A percentile compares a stretch with the other conserved stretches of the same genome.
These are phyloP conservation scores for Chenopodium formosanum DNA, from an alignment of 148 eudicot genomes.

Conservation along the genomic window DNA sequence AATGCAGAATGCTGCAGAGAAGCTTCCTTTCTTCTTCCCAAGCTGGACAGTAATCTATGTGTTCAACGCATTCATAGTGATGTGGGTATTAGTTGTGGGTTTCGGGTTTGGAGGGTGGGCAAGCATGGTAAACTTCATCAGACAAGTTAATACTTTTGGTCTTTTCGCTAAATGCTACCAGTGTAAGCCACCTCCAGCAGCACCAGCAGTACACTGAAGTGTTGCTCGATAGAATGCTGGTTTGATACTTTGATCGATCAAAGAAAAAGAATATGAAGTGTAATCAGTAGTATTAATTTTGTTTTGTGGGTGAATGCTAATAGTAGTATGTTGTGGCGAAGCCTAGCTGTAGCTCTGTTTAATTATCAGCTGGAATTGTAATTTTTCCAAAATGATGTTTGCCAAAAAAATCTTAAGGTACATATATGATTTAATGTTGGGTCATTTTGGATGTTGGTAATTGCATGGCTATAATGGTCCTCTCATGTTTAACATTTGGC, in stretches of 20 bases:
- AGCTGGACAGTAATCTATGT: constrained; percentile 54
- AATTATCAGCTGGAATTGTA: constrained; percentile 3
- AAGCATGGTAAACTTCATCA: constrained; percentile 53
- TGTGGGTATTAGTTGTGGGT: constrained; percentile 56
- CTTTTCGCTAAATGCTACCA: constrained; percentile 64
- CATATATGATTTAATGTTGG: background rate
- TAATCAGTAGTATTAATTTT: background rate
- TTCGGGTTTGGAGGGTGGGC: constrained; percentile 78
- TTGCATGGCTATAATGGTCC: background rate
- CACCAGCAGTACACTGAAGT: constrained; percentile 18
- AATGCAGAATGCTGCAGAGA: constrained; percentile 67
- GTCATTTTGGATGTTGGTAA: background rate
- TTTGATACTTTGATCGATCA: background rate
- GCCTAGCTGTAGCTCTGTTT: constrained; percentile 17
- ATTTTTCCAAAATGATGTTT: constrained; percentile 10
- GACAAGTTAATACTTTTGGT: constrained; percentile 58
- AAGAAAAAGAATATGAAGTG: background rate
- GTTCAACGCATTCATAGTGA: constrained; percentile 48
- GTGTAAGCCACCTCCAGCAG: constrained; percentile 33
- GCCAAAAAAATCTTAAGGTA: constrained; percentile 6
- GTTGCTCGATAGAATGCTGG: background rate
- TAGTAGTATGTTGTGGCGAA: constrained; percentile 18
- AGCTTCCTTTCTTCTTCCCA: constrained; percentile 49
- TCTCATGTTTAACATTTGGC: background rate
- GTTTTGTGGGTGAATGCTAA: constrained; percentile 10